Conservation (phyloP, 208 protist species). For the Wallacemonas sp. region DNA sequence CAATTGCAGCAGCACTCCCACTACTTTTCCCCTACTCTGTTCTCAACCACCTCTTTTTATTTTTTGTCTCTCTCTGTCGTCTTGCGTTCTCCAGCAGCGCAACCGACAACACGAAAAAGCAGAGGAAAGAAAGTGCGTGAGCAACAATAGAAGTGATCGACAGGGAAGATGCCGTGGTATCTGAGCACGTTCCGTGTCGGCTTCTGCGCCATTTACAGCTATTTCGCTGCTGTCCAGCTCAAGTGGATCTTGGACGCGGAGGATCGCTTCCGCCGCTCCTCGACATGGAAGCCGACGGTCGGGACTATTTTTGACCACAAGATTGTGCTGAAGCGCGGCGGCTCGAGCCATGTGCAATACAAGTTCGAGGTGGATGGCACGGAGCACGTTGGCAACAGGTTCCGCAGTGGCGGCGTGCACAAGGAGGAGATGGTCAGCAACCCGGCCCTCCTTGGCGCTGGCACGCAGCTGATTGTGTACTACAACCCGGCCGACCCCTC, state of each 20-base stretch:
- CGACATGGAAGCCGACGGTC: conserved; percentile 84
- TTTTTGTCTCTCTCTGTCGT: too few species aligned
- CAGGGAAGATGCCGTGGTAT: conserved; percentile 85
- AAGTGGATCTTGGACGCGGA: conserved; percentile 80
- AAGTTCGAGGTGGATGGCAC: conserved; percentile 72
- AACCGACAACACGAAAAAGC: too few species aligned
- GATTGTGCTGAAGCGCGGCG: conserved; percentile 82
- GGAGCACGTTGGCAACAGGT: conserved; percentile 82
- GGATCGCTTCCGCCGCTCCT: conserved; percentile 79
- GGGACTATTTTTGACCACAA: conserved; percentile 90
- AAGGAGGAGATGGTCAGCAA: conserved; percentile 86
- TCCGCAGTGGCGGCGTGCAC: conserved; percentile 83
- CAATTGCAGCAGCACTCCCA: too few species aligned
- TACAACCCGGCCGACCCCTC: conserved; percentile 84
- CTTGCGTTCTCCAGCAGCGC: too few species aligned
- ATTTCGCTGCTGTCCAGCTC: conserved; percentile 66
- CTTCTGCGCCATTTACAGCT: conserved; percentile 75
- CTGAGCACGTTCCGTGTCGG: conserved; percentile 73
- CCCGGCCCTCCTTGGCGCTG: conserved; percentile 80
- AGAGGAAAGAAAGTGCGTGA: too few species aligned
- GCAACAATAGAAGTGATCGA: too few species aligned
- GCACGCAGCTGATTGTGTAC: conserved; percentile 87
- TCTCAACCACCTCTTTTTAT: too few species aligned
- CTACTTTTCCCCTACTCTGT: too few species aligned
- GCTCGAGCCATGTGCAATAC: conserved; percentile 84